These are phyloP conservation scores for Ogataea wickerhamii DNA, from an alignment of 805 yeast species.

Conservation along the genomic window DNA sequence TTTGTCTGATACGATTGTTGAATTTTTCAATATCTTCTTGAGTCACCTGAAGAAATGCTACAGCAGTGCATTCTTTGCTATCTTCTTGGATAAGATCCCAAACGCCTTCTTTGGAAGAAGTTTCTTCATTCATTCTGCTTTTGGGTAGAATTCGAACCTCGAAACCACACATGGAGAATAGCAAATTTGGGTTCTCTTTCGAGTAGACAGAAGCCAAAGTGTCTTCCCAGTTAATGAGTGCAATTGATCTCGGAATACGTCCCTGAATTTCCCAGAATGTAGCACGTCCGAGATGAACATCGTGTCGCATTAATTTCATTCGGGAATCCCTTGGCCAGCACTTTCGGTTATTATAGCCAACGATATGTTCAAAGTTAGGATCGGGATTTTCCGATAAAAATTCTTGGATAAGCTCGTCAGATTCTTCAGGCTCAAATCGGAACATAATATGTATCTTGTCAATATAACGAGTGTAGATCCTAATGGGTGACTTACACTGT, in stretches of 20 bases:
- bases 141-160: slow-evolving; percentile 88
- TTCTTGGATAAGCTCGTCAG: slow-evolving; percentile 71
- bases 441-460: slow-evolving; percentile 80
- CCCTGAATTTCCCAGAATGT: slow-evolving; percentile 85
- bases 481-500: slow-evolving; percentile 71
- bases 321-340: slow-evolving; percentile 95
- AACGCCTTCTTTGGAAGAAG: slow-evolving; percentile 69
- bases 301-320: slow-evolving; percentile 87
- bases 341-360: slow-evolving; percentile 80
- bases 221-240: slow-evolving; percentile 73
- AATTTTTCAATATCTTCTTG: slow-evolving; percentile 76
- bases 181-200: slow-evolving; percentile 80
- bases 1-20: slow-evolving; percentile 79
- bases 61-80: slow-evolving; percentile 83
- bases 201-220: slow-evolving; percentile 87
- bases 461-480: slow-evolving; percentile 76
- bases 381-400: slow-evolving; percentile 83
- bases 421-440: slow-evolving; percentile 68
- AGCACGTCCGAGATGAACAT: slow-evolving; percentile 89
- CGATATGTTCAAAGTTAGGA: slow-evolving; percentile 82
- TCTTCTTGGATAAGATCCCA: slow-evolving; percentile 78
- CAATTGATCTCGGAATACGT: slow-evolving; percentile 72
- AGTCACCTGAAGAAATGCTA: slow-evolving; percentile 81
- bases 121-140: slow-evolving; percentile 49
- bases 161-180: slow-evolving; percentile 92